Evolutionary conservation across 2,329 filamentous ascomycete genomes (phyloP).

Genomic region (Monilinia fructicola): DNA sequence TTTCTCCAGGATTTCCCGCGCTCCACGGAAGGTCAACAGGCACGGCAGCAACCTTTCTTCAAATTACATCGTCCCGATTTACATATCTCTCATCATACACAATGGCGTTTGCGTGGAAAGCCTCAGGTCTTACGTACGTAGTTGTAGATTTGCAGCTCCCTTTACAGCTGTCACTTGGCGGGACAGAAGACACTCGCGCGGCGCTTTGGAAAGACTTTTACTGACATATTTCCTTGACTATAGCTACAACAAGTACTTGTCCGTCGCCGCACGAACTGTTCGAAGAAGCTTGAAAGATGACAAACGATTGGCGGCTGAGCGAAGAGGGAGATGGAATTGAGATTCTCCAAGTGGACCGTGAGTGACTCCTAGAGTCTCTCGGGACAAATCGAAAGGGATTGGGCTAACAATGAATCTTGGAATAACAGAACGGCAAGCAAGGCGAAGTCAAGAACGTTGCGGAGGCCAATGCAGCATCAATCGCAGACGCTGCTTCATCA

Average conservation of each 20-base stretch:
- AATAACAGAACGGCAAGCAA: slow-evolving; percentile 93
- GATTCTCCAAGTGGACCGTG: slow-evolving; percentile 95
- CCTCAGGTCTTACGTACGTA: slow-evolving; percentile 73
- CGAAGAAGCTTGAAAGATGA: slow-evolving; percentile 97
- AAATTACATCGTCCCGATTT: slow-evolving; percentile 26
- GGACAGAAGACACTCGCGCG: slow-evolving; percentile 29
- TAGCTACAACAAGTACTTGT: slow-evolving; percentile 99
- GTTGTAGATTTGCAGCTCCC: neutral
- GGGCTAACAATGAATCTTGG: slow-evolving; percentile 28
- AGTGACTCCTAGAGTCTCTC: slow-evolving; percentile 43
- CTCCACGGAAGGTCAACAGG: slow-evolving; percentile 27
- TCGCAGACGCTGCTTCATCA: slow-evolving; percentile 34
- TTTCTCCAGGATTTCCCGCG: slow-evolving; percentile 19
- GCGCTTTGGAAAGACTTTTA: slow-evolving; percentile 23
- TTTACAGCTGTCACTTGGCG: neutral
- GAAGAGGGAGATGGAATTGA: slow-evolving; percentile 86
- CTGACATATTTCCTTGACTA: slow-evolving; percentile 42
- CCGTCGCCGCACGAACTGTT: slow-evolving; percentile 89
- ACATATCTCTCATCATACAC: slow-evolving; percentile 34
- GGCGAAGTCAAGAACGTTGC: slow-evolving; percentile 76
- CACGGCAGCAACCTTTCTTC: slow-evolving; percentile 28
- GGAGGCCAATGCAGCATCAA: slow-evolving; percentile 51
- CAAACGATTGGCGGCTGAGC: slow-evolving; percentile 81
- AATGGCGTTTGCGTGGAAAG: slow-evolving; percentile 98
- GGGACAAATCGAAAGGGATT: slow-evolving; percentile 23